Conservation (phyloP, 2,329 filamentous ascomycete genomes). For the Hypoxylon rubiginosum region DNA sequence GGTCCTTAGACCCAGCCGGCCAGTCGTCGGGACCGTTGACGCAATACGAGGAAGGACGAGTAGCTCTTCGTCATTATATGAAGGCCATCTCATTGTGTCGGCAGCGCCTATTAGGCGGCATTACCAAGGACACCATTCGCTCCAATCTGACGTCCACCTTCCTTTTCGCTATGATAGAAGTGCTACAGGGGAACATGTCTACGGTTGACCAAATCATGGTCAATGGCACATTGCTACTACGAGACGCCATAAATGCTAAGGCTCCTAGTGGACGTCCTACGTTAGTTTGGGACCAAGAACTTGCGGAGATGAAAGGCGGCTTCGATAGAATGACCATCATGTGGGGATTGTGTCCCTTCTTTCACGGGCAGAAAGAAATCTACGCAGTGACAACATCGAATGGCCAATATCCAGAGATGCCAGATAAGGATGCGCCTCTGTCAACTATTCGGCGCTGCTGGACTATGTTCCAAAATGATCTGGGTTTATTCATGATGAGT, state of each 20-base stretch:
- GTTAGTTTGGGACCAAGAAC: slow-evolving; percentile 31
- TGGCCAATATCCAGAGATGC: slow-evolving; percentile 19
- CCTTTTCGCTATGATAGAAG: slow-evolving; percentile 44
- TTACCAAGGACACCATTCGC: slow-evolving; percentile 32
- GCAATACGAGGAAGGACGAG: slow-evolving; percentile 28
- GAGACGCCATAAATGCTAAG: slow-evolving; percentile 25
- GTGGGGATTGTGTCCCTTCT: slow-evolving; percentile 45
- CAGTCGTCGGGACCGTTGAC: slow-evolving; percentile 1
- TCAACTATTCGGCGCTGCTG: slow-evolving; percentile 35
- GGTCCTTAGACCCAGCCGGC: slow-evolving; percentile 15
- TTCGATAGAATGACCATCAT: slow-evolving; percentile 43
- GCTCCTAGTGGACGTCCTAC: slow-evolving; percentile 16
- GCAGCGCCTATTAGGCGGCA: slow-evolving; percentile 27
- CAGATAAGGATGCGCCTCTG: slow-evolving; percentile 28
- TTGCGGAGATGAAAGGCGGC: slow-evolving; percentile 36
- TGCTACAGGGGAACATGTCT: slow-evolving; percentile 41
- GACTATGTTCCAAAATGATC: slow-evolving; percentile 39
- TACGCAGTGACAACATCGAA: neutral
- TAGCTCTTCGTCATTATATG: slow-evolving; percentile 40
- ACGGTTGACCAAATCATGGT: slow-evolving; percentile 38
- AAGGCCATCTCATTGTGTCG: slow-evolving; percentile 41
- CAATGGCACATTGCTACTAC: slow-evolving; percentile 33
- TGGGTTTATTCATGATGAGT: slow-evolving; percentile 43
- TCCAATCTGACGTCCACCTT: slow-evolving; percentile 40
- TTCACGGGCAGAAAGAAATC: slow-evolving; percentile 28